Base-by-base conservation (phyloP, 495 filamentous ascomycete genomes). In the Talaromyces borbonicus region DNA sequence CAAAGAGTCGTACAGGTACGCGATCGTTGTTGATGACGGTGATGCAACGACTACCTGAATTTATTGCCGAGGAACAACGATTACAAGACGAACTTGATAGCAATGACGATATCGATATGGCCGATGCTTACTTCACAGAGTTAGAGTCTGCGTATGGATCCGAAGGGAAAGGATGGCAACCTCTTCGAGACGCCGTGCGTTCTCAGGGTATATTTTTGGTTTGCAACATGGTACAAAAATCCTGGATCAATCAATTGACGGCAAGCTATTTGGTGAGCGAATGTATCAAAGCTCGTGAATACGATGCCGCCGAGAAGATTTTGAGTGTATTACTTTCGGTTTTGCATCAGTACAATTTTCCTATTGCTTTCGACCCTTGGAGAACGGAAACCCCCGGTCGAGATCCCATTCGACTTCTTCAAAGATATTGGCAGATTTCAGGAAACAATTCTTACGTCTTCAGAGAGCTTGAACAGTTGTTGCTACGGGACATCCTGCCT, bases 21-120 rank as follows among this genome's bases (percentile, higher is more conserved):
- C 66, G 75, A 23, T 81, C 81, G 8, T 62, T 88, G 18, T 57
- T 85, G n/a, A 75, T 78, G 4, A 82, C 80, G 66, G 78, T 78
- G 46, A 60, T 80, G 24, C 72, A 79, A 49, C 72, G 73, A 23
- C 58, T 87, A 7, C 83, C 84, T 0, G 65, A 70, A 6, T 84
- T 79, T 59, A 81, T 88, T 48, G 60, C 65, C 2, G 63, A 69
- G 14, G 77, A 84, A 43, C 78, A 85, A 52, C 53, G 59, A 15
- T 63, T 66, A 58, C 72, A 74, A 51, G 53, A 55, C 29, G 49
- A 59, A n/a, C 58, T 78, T 15, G 66, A 77, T 18, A 68, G 80
- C 35, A 56, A 65, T 43, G 48, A 52, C 16, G 68, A 74, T 19
- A 58, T 72, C 23, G 57, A 70, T 54, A 68, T 72, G 67, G 69